Evolutionary conservation across 768 basidiomycete species (phyloP), one percentile per base, ranked within the genome.

Genomic region (Lentinus tigrinus): DNA sequence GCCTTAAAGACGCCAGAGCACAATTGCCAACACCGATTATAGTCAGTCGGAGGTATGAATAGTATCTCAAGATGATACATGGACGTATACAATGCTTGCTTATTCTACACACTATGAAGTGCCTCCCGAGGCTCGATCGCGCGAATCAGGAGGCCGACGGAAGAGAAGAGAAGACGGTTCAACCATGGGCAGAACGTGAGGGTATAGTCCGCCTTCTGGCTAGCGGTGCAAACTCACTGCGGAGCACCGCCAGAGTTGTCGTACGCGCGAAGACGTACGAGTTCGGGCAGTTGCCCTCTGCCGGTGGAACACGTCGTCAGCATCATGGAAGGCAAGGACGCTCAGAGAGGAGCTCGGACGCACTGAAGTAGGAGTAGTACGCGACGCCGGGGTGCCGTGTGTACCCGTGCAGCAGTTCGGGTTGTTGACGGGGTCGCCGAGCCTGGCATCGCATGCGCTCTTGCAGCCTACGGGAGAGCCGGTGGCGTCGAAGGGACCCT

Each of bases 341-440:
- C n/a, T 7, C 4, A n/a, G n/a, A n/a, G n/a, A 34, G 51, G 27
- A 2, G 21, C 34, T 16, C 24, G 31, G n/a, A 69, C 73, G 48
- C 43, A 78, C 80, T 83, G 72, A 81, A 82, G 70, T 78, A 82
- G 54, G 60, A 67, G 63, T 78, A 78, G 65, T 70, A 75, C 19
- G 52, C 60, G 10, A 77, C 75, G 21, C 74, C 1, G 83, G 70
- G 4, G 81, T 84, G 68, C 69, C 71, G 70, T 79, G 74, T 39
- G 67, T 69, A 10, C 88, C 88, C 16, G 79, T 79, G 74, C 87
- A 89, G 70, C 87, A 88, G 65, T 87, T 85, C 4, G 77, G 70
- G 23, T 84, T 85, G 72, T 88, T 79, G 34, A 62, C 83, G 3
- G 63, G 69, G 47, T 75, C 69, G 3, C 74, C 74, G 27, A 79